Conservation (phyloP, 192 early-diverging fungal genomes). For the Obelidium mucronatum region DNA sequence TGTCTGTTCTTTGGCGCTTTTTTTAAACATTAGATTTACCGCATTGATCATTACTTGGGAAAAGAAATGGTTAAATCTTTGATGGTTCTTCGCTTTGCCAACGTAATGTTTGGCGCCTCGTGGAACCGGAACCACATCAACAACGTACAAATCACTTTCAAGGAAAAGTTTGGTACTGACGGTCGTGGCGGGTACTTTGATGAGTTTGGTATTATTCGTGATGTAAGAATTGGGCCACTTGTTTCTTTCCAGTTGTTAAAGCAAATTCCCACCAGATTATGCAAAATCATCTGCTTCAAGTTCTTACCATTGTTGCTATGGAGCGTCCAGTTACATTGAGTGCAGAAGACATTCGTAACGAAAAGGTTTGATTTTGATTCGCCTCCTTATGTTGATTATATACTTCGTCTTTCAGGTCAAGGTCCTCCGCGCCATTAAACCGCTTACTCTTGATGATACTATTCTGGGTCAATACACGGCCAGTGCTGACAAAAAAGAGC, state of each 20-base stretch:
- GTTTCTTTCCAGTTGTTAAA: neutral
- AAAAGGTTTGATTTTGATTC: constrained; percentile 64
- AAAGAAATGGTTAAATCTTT: constrained; percentile 99
- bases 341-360: constrained; percentile 94
- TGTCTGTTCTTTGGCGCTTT: neutral
- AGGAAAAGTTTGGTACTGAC: constrained; percentile 96
- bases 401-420: constrained; percentile 59
- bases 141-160: constrained; percentile 98
- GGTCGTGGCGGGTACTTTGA: constrained; percentile 99
- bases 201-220: constrained; percentile 98
- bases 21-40: constrained; percentile 75
- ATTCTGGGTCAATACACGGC: constrained; percentile 91
- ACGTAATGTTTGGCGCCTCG: constrained; percentile 90
- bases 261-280: constrained; percentile 43
- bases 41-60: constrained; percentile 98
- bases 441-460: constrained; percentile 77
- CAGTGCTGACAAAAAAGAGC: constrained; percentile 78
- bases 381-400: neutral
- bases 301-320: constrained; percentile 95
- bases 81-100: constrained; percentile 90
- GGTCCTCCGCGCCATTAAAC: constrained; percentile 82
- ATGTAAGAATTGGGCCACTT: constrained; percentile 64
- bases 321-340: constrained; percentile 85
- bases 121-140: constrained; percentile 90
- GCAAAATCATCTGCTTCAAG: constrained; percentile 86